phyloP scores from a whole-genome alignment of 2,329 filamentous ascomycete genomes.

The Apiospora arundinis region DNA sequence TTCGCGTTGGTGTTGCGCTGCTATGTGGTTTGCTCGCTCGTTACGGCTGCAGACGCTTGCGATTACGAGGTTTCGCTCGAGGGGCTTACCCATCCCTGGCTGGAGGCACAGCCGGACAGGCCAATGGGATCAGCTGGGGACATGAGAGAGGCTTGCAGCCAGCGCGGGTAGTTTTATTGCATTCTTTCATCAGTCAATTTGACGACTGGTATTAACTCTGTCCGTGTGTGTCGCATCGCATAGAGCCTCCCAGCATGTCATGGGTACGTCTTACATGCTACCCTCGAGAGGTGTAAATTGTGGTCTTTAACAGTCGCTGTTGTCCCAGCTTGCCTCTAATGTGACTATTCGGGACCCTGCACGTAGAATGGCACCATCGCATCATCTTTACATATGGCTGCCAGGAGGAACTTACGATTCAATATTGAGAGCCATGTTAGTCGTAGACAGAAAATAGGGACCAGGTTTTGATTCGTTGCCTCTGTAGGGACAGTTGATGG shows the following conservation, averaged over 20 bases:
- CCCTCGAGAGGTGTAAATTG: too few relatives aligned
- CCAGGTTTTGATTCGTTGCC: neutral
- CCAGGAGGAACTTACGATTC: too few relatives aligned
- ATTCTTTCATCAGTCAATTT: neutral
- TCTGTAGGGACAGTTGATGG: neutral
- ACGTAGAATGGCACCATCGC: too few relatives aligned
- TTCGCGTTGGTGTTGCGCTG: neutral
- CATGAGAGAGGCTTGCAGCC: neutral
- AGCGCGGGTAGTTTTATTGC: neutral
- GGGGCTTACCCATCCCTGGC: conserved; percentile 9
- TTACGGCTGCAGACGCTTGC: neutral
- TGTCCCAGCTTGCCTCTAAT: too few relatives aligned
- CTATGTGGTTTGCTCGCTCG: neutral
- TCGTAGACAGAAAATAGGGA: neutral
- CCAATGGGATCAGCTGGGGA: neutral
- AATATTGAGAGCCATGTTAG: too few relatives aligned
- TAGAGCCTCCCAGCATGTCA: neutral
- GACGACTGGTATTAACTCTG: neutral
- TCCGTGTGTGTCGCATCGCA: neutral
- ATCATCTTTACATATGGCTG: too few relatives aligned
- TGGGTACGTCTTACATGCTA: too few relatives aligned
- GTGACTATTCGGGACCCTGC: too few relatives aligned
- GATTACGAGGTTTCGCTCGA: neutral
- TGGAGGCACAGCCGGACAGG: neutral
- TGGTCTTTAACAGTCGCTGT: too few relatives aligned